A percentile compares a stretch with the other conserved stretches of the same genome.
Conservation (phyloP, 176 grass and related monocot genomes). For the Chrysopogon serrulatus region DNA sequence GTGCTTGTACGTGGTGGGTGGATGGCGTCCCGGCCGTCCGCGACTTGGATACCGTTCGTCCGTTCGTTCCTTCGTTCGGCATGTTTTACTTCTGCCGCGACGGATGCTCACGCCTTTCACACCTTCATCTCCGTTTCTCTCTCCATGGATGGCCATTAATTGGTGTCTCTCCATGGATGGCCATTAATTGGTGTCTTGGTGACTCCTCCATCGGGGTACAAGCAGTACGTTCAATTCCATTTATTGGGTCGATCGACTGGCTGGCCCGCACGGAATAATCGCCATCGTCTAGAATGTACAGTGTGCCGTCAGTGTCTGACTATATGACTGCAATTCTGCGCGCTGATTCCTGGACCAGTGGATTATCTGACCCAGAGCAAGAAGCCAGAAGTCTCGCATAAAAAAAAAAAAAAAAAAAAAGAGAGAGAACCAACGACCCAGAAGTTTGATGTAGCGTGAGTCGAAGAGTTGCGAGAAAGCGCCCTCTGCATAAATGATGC, state of each 20-base stretch:
- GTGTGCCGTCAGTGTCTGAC: background rate
- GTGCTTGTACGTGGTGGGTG: background rate
- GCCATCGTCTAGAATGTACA: conserved; percentile 5
- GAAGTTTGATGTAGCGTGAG: background rate
- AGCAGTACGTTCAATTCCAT: background rate
- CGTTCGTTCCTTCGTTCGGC: background rate
- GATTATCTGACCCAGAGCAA: background rate
- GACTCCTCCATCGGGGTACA: background rate
- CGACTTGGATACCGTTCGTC: background rate
- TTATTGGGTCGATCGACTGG: background rate
- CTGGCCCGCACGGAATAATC: background rate
- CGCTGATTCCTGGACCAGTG: background rate
- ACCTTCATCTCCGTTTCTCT: background rate
- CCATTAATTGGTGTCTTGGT: background rate
- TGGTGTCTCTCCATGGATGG: background rate
- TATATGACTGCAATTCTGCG: background rate
- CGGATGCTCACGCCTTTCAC: background rate
- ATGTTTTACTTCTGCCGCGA: conserved; percentile 1
- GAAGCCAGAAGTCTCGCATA: background rate
- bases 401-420: no score
- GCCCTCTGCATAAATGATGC: no score
- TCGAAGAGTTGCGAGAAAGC: no score
- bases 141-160: background rate
- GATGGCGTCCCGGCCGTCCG: background rate
- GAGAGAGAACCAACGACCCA: background rate